A percentile compares a stretch with the other conserved stretches of the same genome.
phyloP scores from a whole-genome alignment of 352 stramenopile genomes.

The Pythium periplocum region DNA sequence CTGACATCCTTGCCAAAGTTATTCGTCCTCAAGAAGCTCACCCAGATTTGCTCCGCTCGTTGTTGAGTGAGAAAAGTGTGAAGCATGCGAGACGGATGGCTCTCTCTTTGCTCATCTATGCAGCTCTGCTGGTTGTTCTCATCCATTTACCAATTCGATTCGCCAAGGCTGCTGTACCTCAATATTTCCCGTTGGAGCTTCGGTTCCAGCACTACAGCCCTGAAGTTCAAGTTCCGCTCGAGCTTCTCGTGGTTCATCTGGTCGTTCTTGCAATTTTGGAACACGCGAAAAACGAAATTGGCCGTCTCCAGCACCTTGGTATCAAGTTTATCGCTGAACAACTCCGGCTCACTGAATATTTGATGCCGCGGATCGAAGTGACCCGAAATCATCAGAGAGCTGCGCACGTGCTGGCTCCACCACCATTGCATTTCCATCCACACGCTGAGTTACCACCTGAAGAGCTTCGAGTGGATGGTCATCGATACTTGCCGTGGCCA shows the following conservation, averaged over 20 bases:
- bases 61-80: slow-evolving; percentile 91
- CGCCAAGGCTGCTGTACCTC: slow-evolving; percentile 36
- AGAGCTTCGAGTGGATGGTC: slow-evolving; percentile 62
- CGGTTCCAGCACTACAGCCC: slow-evolving; percentile 91
- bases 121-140: slow-evolving; percentile 77
- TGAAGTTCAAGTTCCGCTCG: slow-evolving; percentile 94
- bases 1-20: slow-evolving; percentile 84
- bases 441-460: slow-evolving; percentile 58
- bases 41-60: slow-evolving; percentile 92
- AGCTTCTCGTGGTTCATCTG: slow-evolving; percentile 94
- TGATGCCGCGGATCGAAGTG: slow-evolving; percentile 50
- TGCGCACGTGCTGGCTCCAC: slow-evolving; percentile 48
- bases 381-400: slow-evolving; percentile 14
- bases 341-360: slow-evolving; percentile 61
- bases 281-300: slow-evolving; percentile 83
- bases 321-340: slow-evolving; percentile 52
- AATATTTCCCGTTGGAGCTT: slow-evolving; percentile 70
- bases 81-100: slow-evolving; percentile 94
- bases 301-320: slow-evolving; percentile 61
- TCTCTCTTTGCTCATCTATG: slow-evolving; percentile 91
- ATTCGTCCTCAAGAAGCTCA: slow-evolving; percentile 95
- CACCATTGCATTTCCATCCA: slow-evolving; percentile 79
- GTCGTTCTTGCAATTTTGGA: slow-evolving; percentile 94
- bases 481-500: slow-evolving; percentile 78
- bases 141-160: slow-evolving; percentile 84